phyloP scores from a whole-genome alignment of 2,329 filamentous ascomycete species.

The Alternaria sp. region DNA sequence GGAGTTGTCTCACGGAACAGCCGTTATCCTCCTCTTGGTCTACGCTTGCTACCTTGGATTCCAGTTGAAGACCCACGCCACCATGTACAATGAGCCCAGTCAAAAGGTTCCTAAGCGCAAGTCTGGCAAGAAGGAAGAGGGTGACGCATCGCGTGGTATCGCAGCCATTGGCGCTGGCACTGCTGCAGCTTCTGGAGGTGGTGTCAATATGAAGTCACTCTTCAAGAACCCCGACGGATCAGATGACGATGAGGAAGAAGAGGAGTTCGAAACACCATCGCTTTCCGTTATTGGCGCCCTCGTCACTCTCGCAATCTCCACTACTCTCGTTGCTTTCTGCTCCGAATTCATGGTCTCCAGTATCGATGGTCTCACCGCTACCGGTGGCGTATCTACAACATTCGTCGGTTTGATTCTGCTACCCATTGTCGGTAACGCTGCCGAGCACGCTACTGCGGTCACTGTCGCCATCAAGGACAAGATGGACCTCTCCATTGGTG shows the following conservation, averaged over 20 bases:
- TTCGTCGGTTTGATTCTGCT: constrained; percentile 72
- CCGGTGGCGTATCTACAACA: constrained; percentile 62
- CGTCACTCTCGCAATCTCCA: constrained; percentile 74
- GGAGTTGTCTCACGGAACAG: constrained; percentile 71
- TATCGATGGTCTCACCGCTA: constrained; percentile 64
- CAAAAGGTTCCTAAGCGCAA: constrained; percentile 75
- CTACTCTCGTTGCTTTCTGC: constrained; percentile 81
- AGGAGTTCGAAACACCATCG: constrained; percentile 79
- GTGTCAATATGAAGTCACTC: constrained; percentile 60
- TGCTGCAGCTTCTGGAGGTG: constrained; percentile 60
- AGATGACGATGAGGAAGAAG: constrained; percentile 65
- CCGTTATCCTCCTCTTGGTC: constrained; percentile 82
- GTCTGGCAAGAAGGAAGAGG: constrained; percentile 57
- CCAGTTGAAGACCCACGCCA: constrained; percentile 85
- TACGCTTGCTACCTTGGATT: constrained; percentile 88
- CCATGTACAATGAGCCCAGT: constrained; percentile 81
- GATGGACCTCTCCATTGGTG: constrained; percentile 73
- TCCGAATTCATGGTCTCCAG: constrained; percentile 71
- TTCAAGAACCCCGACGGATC: constrained; percentile 49
- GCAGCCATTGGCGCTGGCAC: constrained; percentile 63
- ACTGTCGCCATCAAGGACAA: constrained; percentile 71
- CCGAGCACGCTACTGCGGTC: constrained; percentile 71
- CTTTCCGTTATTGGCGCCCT: constrained; percentile 77
- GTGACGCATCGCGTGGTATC: constrained; percentile 60
- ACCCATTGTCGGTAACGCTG: constrained; percentile 72